phyloP scores from a whole-genome alignment of 2,329 filamentous ascomycete genomes.

The Pyricularia pennisetigena region DNA sequence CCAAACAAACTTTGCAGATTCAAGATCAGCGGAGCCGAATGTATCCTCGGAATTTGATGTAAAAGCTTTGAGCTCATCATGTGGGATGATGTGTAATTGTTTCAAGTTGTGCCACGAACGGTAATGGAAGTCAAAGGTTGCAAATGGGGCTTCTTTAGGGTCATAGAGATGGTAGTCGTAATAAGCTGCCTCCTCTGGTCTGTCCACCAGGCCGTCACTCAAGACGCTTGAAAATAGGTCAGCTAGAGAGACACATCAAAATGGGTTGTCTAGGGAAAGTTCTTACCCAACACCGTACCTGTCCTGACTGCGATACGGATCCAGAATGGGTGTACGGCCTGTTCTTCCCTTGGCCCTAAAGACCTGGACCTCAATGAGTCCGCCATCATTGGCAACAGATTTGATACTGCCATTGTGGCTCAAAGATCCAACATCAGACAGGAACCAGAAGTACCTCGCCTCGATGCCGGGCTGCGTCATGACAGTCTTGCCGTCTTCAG shows the following conservation, averaged over 20 bases:
- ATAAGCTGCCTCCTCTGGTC: constrained; percentile 37
- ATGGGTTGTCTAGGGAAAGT: no score
- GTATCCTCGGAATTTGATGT: not conserved
- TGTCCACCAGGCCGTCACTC: constrained; percentile 41
- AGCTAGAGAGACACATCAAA: not conserved
- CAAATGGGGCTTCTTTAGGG: constrained; percentile 39
- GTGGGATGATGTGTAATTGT: constrained; percentile 35
- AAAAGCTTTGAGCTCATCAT: constrained; percentile 6
- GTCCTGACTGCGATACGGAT: constrained; percentile 34
- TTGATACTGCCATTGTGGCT: constrained; percentile 19
- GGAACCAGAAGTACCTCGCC: constrained; percentile 39
- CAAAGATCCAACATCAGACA: constrained; percentile 9
- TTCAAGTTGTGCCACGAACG: constrained; percentile 39
- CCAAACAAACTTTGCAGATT: not conserved
- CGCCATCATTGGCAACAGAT: constrained; percentile 40
- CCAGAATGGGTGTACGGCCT: constrained; percentile 28
- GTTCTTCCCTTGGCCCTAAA: constrained; percentile 40
- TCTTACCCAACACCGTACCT: constrained; percentile 44
- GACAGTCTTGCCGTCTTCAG: constrained; percentile 20
- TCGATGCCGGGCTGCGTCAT: constrained; percentile 32
- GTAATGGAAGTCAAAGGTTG: constrained; percentile 46
- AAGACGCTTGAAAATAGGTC: constrained; percentile 28
- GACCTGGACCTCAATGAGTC: constrained; percentile 42
- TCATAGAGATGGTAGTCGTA: constrained; percentile 44
- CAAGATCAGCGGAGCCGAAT: not conserved